These are phyloP conservation scores for Chaetomium globosum DNA, from an alignment of 2,329 filamentous ascomycete genomes.

Conservation along the genomic window DNA sequence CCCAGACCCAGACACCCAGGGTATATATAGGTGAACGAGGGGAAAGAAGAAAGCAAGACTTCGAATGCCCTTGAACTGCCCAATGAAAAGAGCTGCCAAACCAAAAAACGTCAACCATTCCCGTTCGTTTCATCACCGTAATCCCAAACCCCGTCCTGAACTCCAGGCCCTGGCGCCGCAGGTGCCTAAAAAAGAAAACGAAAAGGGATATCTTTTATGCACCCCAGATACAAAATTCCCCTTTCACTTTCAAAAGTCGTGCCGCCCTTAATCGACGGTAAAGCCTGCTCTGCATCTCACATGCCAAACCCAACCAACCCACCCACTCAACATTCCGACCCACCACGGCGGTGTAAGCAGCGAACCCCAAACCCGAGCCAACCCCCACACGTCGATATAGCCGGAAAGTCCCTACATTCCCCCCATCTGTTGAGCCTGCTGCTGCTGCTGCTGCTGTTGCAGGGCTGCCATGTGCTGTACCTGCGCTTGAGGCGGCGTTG, in stretches of 20 bases:
- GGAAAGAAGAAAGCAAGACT: slow-evolving; percentile 2
- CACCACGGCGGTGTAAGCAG: not conserved
- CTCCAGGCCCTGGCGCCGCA: slow-evolving; percentile 3
- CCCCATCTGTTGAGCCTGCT: slow-evolving; percentile 4
- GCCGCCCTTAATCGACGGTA: not conserved
- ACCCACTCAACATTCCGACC: not conserved
- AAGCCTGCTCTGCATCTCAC: not conserved
- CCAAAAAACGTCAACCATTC: slow-evolving; percentile 17
- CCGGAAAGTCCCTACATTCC: slow-evolving; percentile 18
- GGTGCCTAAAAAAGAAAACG: not conserved
- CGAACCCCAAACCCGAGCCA: not conserved
- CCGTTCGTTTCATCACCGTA: slow-evolving; percentile 15
- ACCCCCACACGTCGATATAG: not conserved
- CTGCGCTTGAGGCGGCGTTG: not conserved
- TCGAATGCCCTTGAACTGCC: slow-evolving; percentile 6
- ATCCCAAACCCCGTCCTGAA: not conserved
- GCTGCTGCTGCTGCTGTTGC: slow-evolving; percentile 19
- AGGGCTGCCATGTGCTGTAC: not conserved
- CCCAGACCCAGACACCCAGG: slow-evolving; percentile 12
- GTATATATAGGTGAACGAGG: slow-evolving; percentile 16
- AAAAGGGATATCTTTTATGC: not conserved
- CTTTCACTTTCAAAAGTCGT: not conserved
- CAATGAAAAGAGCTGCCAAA: slow-evolving; percentile 1
- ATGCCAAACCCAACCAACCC: not conserved
- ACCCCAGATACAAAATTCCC: not conserved